phyloP scores from a whole-genome alignment of 352 stramenopile species.

The Elongisporangium senticosum region DNA sequence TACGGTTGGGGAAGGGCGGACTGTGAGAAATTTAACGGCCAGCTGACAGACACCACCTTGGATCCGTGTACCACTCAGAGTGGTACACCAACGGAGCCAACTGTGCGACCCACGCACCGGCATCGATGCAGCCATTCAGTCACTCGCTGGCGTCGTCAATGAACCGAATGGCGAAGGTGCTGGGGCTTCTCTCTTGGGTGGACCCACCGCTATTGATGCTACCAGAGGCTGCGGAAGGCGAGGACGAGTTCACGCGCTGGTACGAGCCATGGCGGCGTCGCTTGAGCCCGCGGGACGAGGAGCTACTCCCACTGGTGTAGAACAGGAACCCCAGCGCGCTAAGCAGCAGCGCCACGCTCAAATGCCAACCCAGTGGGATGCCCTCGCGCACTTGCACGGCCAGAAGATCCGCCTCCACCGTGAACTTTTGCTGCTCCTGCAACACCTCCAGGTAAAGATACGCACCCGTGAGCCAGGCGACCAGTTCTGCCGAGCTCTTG shows the following conservation, averaged over 20 bases:
- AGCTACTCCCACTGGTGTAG: constrained; percentile 18
- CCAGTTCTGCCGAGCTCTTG: constrained; percentile 22
- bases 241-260: background rate
- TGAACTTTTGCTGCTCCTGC: constrained; percentile 47
- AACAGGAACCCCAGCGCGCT: constrained; percentile 50
- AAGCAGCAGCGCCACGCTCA: constrained; percentile 58
- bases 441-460: constrained; percentile 64
- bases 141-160: constrained; percentile 4
- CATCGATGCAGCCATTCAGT: background rate
- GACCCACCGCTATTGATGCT: background rate
- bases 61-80: background rate
- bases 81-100: background rate
- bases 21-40: background rate
- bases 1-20: background rate
- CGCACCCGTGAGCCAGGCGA: constrained; percentile 58
- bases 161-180: background rate
- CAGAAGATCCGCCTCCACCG: constrained; percentile 54
- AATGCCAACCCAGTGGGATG: constrained; percentile 56
- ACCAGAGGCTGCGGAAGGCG: background rate
- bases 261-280: constrained; percentile 2
- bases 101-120: background rate
- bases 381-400: constrained; percentile 61
- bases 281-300: background rate
- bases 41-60: background rate
- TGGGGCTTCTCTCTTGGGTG: background rate